Base-by-base conservation (phyloP, 306 rosid species). In the Malus orientalis region DNA sequence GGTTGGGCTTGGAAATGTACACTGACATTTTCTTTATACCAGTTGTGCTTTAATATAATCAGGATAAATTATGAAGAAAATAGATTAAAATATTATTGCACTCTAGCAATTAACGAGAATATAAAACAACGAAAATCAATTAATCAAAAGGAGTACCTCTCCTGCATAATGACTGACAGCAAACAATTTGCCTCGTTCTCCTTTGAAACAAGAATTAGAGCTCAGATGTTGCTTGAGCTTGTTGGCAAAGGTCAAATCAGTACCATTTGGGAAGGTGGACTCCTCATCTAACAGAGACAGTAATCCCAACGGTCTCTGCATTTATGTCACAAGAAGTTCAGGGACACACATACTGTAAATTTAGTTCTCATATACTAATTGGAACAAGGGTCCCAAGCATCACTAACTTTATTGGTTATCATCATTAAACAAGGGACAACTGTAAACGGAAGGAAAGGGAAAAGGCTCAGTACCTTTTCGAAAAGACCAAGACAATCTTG, bases 231-330 rank as follows among this genome's bases (percentile, higher is more conserved):
- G 98, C 93, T 92, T 96, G 65, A 96, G 97, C 86, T 96, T 96
- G 88, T 91, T 82, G 47, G 98, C 99, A 69, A 96, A 92, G 60
- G 98, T 89, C 84, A 96, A 71, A 80, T 96, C 99, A 1, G 97
- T 84, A 78, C 98, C 99, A 78, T 96, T 96, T 51, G 99, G 99
- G 79, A 96, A 96, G 76, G 98, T 96, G 70, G 99, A 96, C 86
- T 96, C 99, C 83, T 96, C 99, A 40, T 91, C 99, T 79, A 96
- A 76, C 83, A 96, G 86, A 81, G 99, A 92, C 65, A 96, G 83
- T 75, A 96, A 85, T 77, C 99, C 99, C 91, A 96, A 76, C 36
- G 99, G 99, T 88, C 90, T 92, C 99, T 96, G 97, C 90, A 79
- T 51, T 80, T 65, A 71, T 25, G 67, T 67, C 64, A 74, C 16